Evolutionary conservation across 2,329 filamentous ascomycete genomes (phyloP).

Genomic region (Neurospora crassa): DNA sequence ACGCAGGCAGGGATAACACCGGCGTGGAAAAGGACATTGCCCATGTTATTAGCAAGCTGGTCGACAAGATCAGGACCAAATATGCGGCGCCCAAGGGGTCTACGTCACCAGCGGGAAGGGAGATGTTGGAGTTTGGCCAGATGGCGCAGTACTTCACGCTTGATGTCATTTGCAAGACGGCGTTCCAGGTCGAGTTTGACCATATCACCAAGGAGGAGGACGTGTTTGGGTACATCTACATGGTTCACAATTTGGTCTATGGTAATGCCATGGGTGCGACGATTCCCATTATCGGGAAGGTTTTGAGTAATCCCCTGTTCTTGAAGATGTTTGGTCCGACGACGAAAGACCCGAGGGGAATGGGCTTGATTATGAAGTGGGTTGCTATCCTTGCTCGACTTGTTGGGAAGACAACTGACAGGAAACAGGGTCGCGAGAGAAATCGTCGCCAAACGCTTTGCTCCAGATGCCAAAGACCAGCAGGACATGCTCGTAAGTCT

Average conservation of each 20-base stretch:
- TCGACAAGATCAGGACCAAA: constrained; percentile 12
- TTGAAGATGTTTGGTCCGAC: constrained; percentile 28
- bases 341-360: constrained; percentile 22
- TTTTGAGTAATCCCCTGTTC: constrained; percentile 24
- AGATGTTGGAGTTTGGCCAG: constrained; percentile 32
- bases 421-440: constrained; percentile 31
- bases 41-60: constrained; percentile 10
- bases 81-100: constrained; percentile 8
- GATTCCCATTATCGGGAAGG: constrained; percentile 30
- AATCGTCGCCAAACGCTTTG: constrained; percentile 34
- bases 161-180: constrained; percentile 40
- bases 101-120: neutral
- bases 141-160: constrained; percentile 40
- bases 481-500: constrained; percentile 37
- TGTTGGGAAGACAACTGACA: neutral
- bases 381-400: constrained; percentile 1
- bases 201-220: constrained; percentile 34
- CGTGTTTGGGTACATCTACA: constrained; percentile 32
- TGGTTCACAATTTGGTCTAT: constrained; percentile 17
- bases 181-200: constrained; percentile 38
- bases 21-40: constrained; percentile 19
- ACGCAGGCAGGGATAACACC: constrained; percentile 21
- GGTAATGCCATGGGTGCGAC: constrained; percentile 16
- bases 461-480: constrained; percentile 29
- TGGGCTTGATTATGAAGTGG: constrained; percentile 21